Conservation (phyloP, 139 green algal species). For the Haematococcus sp. region DNA sequence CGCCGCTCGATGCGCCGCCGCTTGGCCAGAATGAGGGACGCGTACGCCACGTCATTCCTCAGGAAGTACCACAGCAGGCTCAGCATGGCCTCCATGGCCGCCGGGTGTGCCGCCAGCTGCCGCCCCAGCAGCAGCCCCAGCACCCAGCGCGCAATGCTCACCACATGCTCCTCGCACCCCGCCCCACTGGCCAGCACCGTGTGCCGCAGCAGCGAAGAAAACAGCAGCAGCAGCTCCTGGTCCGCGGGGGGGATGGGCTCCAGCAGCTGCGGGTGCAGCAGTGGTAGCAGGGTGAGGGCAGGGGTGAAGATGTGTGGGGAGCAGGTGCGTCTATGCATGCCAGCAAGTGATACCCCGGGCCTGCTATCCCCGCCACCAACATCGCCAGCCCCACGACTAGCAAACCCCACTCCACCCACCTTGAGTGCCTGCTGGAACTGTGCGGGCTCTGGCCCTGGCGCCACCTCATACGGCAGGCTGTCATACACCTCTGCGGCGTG, state of each 20-base stretch:
- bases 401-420: neutral
- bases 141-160: slow-evolving; percentile 25
- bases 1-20: slow-evolving; percentile 11
- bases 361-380: too few species aligned
- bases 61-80: slow-evolving; percentile 34
- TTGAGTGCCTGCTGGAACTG: slow-evolving; percentile 7
- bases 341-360: neutral
- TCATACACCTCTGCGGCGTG: too few species aligned
- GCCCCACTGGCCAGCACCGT: slow-evolving; percentile 9
- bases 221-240: slow-evolving; percentile 48
- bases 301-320: neutral
- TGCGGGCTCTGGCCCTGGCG: neutral
- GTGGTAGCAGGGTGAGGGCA: neutral
- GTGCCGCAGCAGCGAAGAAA: slow-evolving; percentile 37
- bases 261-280: slow-evolving; percentile 4
- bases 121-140: slow-evolving; percentile 30
- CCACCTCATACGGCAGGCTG: neutral
- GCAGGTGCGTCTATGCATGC: neutral
- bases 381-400: too few species aligned
- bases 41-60: slow-evolving; percentile 28
- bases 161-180: slow-evolving; percentile 23
- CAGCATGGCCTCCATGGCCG: slow-evolving; percentile 25
- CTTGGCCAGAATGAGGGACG: slow-evolving; percentile 28
- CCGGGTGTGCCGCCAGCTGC: neutral
- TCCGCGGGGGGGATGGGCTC: slow-evolving; percentile 32